Percentiles rank a stretch among this genome's conserved stretches.
Evolutionary conservation across 164 flowering plant species (phyloP).

Genomic region (Dillenia turbinata): DNA sequence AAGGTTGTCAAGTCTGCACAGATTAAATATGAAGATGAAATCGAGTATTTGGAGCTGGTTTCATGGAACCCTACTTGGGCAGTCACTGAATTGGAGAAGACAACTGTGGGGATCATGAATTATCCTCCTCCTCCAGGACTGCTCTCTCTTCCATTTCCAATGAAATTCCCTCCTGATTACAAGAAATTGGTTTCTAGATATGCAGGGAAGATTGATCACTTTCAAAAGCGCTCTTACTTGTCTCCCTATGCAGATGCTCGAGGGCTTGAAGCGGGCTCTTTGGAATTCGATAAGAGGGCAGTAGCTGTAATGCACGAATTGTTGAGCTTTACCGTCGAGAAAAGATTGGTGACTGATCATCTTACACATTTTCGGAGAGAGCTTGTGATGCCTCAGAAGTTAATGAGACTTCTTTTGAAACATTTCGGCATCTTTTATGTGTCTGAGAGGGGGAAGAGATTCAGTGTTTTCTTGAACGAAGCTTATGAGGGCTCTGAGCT

Average conservation of each 20-base stretch:
- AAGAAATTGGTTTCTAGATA: conserved; percentile 51
- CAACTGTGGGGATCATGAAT: conserved; percentile 26
- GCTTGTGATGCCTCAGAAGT: conserved; percentile 82
- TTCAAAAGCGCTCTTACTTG: conserved; percentile 68
- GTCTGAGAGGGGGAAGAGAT: conserved; percentile 91
- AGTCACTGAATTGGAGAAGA: conserved; percentile 86
- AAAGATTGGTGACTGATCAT: conserved; percentile 81
- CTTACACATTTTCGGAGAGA: conserved; percentile 81
- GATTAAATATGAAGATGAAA: conserved; percentile 30
- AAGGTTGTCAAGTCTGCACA: conserved; percentile 34
- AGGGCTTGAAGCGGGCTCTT: conserved; percentile 61
- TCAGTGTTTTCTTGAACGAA: conserved; percentile 77
- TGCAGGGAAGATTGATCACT: conserved; percentile 63
- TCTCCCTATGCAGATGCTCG: conserved; percentile 94
- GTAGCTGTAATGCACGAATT: conserved; percentile 90
- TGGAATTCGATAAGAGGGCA: conserved; percentile 89
- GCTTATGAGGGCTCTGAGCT: conserved; percentile 82
- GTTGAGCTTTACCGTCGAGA: conserved; percentile 83
- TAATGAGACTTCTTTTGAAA: conserved; percentile 85
- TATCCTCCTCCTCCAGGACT: conserved; percentile 47
- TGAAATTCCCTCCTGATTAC: conserved; percentile 74
- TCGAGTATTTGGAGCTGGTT: conserved; percentile 70
- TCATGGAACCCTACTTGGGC: conserved; percentile 88
- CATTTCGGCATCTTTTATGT: conserved; percentile 93
- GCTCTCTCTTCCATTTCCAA: conserved; percentile 71